These are phyloP conservation scores for Umbelopsis isabellina DNA, from an alignment of 192 early-diverging fungal species.

Conservation along the genomic window DNA sequence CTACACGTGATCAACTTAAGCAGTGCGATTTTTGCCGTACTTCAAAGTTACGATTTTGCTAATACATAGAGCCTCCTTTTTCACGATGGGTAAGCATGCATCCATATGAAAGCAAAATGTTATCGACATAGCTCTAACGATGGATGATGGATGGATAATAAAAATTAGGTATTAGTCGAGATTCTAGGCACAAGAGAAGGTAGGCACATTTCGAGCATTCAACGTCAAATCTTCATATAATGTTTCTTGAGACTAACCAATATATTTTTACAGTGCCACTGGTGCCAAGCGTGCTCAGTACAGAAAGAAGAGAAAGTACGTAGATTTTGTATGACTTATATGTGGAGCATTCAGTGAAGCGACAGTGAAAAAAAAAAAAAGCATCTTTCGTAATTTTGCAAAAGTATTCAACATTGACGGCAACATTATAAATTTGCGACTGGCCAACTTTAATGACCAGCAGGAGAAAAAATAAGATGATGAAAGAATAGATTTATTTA, in stretches of 20 bases:
- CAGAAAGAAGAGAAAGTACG: conserved; percentile 99
- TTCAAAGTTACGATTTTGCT: neutral
- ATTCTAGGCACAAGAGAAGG: conserved; percentile 97
- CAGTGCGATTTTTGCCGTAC: neutral
- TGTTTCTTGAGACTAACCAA: too few relatives aligned
- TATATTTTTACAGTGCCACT: conserved; percentile 62
- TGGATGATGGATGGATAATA: conserved; percentile 14
- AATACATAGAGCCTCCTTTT: conserved; percentile 15
- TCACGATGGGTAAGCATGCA: conserved; percentile 15
- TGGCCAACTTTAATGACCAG: too few relatives aligned
- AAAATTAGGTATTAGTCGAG: conserved; percentile 93
- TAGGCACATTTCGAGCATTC: conserved; percentile 5
- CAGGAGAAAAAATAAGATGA: too few relatives aligned
- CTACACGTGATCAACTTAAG: too few relatives aligned
- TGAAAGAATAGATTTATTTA: neutral
- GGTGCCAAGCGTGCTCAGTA: conserved; percentile 99
- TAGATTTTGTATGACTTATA: neutral
- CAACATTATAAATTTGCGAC: too few relatives aligned
- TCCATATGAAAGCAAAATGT: neutral
- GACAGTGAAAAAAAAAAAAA: neutral
- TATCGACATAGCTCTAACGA: neutral
- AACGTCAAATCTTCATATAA: neutral
- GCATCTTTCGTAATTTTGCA: neutral
- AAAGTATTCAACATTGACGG: too few relatives aligned
- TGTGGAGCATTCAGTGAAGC: neutral